These are phyloP conservation scores for Xylona heveae DNA, from an alignment of 495 filamentous ascomycete genomes.

Conservation along the genomic window DNA sequence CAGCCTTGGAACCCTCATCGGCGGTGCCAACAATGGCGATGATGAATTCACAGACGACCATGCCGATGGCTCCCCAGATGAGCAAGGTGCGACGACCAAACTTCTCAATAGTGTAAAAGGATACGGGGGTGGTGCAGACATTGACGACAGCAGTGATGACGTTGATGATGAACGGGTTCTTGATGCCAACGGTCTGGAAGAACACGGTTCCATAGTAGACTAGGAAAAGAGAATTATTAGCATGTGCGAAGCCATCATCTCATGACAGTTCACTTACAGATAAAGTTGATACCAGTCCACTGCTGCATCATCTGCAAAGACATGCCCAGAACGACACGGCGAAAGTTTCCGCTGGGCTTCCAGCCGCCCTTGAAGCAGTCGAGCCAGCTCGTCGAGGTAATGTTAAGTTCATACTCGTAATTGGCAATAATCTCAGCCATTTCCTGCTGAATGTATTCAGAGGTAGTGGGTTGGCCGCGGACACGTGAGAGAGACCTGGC, in stretches of 20 bases:
- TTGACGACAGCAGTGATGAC: conserved; percentile 54
- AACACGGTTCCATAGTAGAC: conserved; percentile 60
- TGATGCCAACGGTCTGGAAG: conserved; percentile 42
- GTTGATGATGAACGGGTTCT: conserved; percentile 43
- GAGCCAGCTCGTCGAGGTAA: no score
- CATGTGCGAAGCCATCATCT: neutral
- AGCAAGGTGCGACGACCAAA: conserved; percentile 4
- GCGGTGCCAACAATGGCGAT: conserved; percentile 12
- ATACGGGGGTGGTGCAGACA: conserved; percentile 36
- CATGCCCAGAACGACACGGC: conserved; percentile 50
- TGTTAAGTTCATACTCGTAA: conserved; percentile 37
- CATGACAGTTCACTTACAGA: conserved; percentile 17
- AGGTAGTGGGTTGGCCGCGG: conserved; percentile 37
- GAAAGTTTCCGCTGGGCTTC: conserved; percentile 39
- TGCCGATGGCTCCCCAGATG: conserved; percentile 5
- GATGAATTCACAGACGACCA: conserved; percentile 8
- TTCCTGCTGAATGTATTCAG: conserved; percentile 43
- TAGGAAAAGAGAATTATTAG: neutral
- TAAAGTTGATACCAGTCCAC: conserved; percentile 57
- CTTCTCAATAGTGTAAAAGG: conserved; percentile 12
- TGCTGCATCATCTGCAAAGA: conserved; percentile 60
- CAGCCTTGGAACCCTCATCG: conserved; percentile 21
- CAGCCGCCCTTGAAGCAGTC: conserved; percentile 36
- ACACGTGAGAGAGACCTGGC: conserved; percentile 38
- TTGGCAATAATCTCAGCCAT: conserved; percentile 41